These are phyloP conservation scores for Plasmodium fragile DNA, from an alignment of 169 alveolate genomes.

Conservation along the genomic window DNA sequence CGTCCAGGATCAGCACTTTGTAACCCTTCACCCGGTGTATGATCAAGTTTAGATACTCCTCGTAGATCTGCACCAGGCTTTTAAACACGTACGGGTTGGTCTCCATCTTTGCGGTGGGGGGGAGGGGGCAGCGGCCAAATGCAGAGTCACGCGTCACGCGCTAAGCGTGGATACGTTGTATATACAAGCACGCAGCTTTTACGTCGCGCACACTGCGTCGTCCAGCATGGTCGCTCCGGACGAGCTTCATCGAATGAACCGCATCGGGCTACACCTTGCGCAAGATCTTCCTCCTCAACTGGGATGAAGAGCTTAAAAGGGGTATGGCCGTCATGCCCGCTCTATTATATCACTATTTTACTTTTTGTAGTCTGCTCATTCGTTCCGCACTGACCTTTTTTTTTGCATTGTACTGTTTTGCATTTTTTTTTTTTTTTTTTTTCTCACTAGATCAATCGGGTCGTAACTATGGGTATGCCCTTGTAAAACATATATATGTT, in stretches of 20 bases:
- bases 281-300: neutral
- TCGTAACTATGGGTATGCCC: neutral
- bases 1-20: constrained; percentile 94
- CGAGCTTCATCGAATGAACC: neutral
- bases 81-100: constrained; percentile 80
- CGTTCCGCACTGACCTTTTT: neutral
- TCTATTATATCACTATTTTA: neutral
- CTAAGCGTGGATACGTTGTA: neutral
- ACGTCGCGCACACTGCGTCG: neutral
- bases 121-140: neutral
- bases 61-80: constrained; percentile 78
- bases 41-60: constrained; percentile 80
- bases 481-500: too few relatives aligned
- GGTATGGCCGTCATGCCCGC: neutral
- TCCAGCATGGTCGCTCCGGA: neutral
- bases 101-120: constrained; percentile 32
- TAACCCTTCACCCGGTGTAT: constrained; percentile 83
- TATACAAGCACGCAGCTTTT: neutral
- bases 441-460: neutral
- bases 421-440: too few relatives aligned
- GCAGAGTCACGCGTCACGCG: neutral
- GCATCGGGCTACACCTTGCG: neutral
- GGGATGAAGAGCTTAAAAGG: neutral
- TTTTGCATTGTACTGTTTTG: neutral
- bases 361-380: neutral